phyloP scores from a whole-genome alignment of 345 rosid species.

The Turnera subulata region DNA sequence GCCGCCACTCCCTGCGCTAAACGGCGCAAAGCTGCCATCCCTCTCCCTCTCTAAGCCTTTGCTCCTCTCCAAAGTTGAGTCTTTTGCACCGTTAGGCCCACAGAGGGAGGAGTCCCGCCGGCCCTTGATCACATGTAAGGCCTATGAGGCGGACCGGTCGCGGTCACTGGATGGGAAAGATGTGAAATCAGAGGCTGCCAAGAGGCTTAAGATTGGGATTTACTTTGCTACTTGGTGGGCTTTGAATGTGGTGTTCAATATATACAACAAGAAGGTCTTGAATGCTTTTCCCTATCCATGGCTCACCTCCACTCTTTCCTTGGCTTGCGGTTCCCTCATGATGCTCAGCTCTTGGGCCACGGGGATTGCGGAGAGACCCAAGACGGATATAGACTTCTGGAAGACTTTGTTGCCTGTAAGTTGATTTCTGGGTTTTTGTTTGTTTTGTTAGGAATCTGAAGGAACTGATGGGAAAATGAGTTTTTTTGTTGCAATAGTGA shows the following conservation, averaged over 20 bases:
- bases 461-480: constrained; percentile 13
- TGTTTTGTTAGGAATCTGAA: constrained; percentile 18
- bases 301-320: constrained; percentile 92
- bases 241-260: constrained; percentile 86
- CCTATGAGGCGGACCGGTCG: constrained; percentile 78
- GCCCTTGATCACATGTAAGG: constrained; percentile 55
- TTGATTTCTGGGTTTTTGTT: constrained; percentile 29
- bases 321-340: constrained; percentile 86
- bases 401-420: constrained; percentile 83
- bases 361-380: constrained; percentile 64
- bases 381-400: constrained; percentile 84
- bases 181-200: constrained; percentile 47
- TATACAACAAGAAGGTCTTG: constrained; percentile 95
- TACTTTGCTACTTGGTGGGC: constrained; percentile 74
- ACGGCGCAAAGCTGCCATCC: constrained; percentile 19
- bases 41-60: constrained; percentile 58
- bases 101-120: constrained; percentile 20
- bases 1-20: constrained; percentile 28
- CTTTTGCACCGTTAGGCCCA: constrained; percentile 23
- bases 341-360: constrained; percentile 92
- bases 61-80: constrained; percentile 44
- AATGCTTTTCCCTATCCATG: constrained; percentile 94
- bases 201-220: constrained; percentile 61
- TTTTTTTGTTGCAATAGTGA: constrained; percentile 12
- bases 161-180: constrained; percentile 39